Percentiles rank a stretch among this genome's conserved stretches.
Evolutionary conservation across 108 stramenopile genomes (phyloP).

Genomic region (Skeletonema potamos): DNA sequence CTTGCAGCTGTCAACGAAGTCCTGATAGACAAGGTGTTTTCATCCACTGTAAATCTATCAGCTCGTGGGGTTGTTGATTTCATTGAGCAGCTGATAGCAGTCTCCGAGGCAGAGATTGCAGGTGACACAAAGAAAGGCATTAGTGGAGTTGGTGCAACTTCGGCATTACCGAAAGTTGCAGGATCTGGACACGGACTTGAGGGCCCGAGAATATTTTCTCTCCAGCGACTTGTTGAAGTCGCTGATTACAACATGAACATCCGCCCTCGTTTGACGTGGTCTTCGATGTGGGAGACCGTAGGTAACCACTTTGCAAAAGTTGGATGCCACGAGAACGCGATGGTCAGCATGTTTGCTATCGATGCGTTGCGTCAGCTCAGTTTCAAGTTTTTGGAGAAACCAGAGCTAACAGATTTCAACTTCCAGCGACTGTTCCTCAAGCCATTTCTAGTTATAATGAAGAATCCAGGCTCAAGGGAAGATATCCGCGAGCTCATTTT

Average conservation of each 20-base stretch:
- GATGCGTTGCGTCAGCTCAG: conserved; percentile 98
- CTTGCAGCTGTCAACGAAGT: conserved; percentile 84
- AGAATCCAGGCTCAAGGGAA: conserved; percentile 62
- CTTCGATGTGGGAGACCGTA: conserved; percentile 94
- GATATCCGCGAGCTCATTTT: conserved; percentile 83
- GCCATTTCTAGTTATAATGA: conserved; percentile 89
- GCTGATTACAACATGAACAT: conserved; percentile 98
- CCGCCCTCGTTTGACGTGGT: conserved; percentile 94
- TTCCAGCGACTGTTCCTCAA: conserved; percentile 95
- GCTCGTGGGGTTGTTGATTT: conserved; percentile 83
- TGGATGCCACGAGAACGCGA: conserved; percentile 89
- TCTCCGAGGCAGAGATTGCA: conserved; percentile 85
- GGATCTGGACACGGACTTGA: conserved; percentile 60
- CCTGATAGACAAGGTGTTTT: conserved; percentile 91
- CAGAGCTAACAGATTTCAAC: conserved; percentile 95
- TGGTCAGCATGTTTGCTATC: conserved; percentile 96
- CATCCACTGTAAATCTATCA: conserved; percentile 80
- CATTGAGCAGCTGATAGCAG: conserved; percentile 85
- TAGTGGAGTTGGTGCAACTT: conserved; percentile 54
- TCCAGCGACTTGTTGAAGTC: conserved; percentile 98
- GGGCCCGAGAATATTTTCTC: conserved; percentile 91
- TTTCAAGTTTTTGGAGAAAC: conserved; percentile 97
- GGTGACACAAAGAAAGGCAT: conserved; percentile 75
- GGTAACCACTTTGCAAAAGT: conserved; percentile 90
- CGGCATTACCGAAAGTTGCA: conserved; percentile 15